Percentiles rank a stretch among this genome's conserved stretches.
Evolutionary conservation across 139 green algal species (phyloP).

Genomic region (Ulvella scutata): DNA sequence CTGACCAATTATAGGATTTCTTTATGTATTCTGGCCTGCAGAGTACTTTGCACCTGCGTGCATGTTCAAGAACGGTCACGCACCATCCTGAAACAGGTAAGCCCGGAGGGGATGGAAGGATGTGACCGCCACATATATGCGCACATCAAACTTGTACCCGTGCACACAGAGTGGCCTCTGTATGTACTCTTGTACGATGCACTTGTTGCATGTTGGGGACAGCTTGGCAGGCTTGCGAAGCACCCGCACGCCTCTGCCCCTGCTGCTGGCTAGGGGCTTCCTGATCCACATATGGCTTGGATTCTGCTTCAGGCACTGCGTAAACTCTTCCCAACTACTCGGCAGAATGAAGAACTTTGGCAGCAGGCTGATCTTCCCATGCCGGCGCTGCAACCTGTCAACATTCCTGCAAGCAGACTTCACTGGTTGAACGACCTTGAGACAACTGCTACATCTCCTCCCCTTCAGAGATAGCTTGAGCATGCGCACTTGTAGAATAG

Average conservation of each 20-base stretch:
- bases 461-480: not conserved
- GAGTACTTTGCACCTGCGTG: not conserved
- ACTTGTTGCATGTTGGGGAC: not conserved
- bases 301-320: not conserved
- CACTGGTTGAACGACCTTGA: not conserved
- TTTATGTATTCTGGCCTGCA: not conserved
- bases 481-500: not conserved
- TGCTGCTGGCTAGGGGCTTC: not conserved
- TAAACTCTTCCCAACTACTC: not conserved
- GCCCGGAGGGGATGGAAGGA: slow-evolving; percentile 45
- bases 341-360: not conserved
- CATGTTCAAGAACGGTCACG: not conserved
- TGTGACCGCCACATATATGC: slow-evolving; percentile 45
- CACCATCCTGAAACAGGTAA: not conserved
- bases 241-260: not conserved
- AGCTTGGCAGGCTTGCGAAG: not conserved
- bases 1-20: not conserved
- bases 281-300: not conserved
- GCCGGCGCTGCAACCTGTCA: not conserved
- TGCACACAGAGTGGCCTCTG: slow-evolving; percentile 35
- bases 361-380: not conserved
- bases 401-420: not conserved
- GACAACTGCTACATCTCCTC: not conserved
- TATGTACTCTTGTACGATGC: slow-evolving; percentile 33
- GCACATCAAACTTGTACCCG: slow-evolving; percentile 51